These are phyloP conservation scores for Scenedesmus sp. DNA, from an alignment of 163 green algal genomes.

Conservation along the genomic window DNA sequence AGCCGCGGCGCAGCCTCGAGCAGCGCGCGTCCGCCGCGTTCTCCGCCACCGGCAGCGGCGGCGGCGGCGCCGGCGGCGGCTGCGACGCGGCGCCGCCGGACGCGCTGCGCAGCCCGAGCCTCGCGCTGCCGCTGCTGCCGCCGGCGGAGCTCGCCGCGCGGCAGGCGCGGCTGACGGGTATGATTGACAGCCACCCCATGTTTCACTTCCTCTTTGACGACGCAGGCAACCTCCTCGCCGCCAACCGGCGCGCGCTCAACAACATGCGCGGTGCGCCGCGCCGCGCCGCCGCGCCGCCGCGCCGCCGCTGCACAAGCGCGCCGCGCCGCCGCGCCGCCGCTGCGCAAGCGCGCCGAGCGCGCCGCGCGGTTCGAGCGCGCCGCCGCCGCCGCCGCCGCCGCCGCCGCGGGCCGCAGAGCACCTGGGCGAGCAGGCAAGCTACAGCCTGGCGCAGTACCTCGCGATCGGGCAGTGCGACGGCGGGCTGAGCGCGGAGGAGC, in stretches of 20 bases:
- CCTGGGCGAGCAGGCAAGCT: conserved; percentile 49
- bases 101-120: no score
- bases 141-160: not conserved
- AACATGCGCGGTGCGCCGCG: conserved; percentile 51
- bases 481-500: conserved; percentile 48
- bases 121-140: not conserved
- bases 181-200: conserved; percentile 70
- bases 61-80: not conserved
- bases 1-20: no score
- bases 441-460: conserved; percentile 63
- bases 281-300: no score
- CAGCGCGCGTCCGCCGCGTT: no score
- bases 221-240: conserved; percentile 61
- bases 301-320: not conserved
- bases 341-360: not conserved
- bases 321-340: not conserved
- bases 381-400: not conserved
- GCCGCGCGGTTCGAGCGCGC: not conserved
- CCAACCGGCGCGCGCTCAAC: conserved; percentile 61
- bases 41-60: not conserved
- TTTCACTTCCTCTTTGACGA: conserved; percentile 76
- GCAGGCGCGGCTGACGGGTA: conserved; percentile 56
- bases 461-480: conserved; percentile 61
- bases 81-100: no score
- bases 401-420: conserved; percentile 52